A percentile compares a stretch with the other conserved stretches of the same genome.
phyloP scores from a whole-genome alignment of 352 stramenopile species.

The Globisporangium canariense region DNA sequence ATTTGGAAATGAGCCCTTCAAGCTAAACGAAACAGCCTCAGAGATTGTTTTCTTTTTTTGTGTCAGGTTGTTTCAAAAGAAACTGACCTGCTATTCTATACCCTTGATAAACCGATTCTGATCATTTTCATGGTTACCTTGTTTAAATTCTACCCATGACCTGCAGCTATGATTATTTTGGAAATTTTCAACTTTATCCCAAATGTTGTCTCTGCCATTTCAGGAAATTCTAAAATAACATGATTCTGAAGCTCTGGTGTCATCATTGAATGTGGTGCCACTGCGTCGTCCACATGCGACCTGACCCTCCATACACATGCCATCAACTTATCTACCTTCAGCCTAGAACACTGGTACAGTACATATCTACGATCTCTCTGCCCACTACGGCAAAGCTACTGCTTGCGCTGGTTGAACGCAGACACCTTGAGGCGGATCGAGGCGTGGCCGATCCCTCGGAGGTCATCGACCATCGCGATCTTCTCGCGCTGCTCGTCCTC shows the following conservation, averaged over 20 bases:
- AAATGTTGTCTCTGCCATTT: not conserved
- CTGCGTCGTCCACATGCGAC: not conserved
- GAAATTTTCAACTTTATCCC: no score
- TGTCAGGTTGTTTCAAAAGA: not conserved
- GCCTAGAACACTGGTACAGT: not conserved
- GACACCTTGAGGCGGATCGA: constrained; percentile 20
- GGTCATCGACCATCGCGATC: constrained; percentile 30
- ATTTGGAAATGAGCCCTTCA: constrained; percentile 14
- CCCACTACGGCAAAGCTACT: not conserved
- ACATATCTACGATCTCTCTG: not conserved
- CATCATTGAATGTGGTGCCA: not conserved
- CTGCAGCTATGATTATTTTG: not conserved
- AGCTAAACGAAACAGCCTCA: constrained; percentile 10
- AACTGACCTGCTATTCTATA: not conserved
- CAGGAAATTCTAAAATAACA: not conserved
- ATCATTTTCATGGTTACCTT: not conserved
- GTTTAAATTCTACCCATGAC: not conserved
- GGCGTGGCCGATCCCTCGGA: constrained; percentile 29
- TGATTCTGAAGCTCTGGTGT: constrained; percentile 1
- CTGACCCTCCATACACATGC: not conserved
- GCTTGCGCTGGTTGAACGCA: not conserved
- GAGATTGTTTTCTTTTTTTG: constrained; percentile 7
- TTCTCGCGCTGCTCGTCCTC: constrained; percentile 37
- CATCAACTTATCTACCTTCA: not conserved
- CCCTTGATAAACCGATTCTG: not conserved